These are phyloP conservation scores for Elaeis oleifera DNA, from an alignment of 202 grass and related monocot species.

Conservation along the genomic window DNA sequence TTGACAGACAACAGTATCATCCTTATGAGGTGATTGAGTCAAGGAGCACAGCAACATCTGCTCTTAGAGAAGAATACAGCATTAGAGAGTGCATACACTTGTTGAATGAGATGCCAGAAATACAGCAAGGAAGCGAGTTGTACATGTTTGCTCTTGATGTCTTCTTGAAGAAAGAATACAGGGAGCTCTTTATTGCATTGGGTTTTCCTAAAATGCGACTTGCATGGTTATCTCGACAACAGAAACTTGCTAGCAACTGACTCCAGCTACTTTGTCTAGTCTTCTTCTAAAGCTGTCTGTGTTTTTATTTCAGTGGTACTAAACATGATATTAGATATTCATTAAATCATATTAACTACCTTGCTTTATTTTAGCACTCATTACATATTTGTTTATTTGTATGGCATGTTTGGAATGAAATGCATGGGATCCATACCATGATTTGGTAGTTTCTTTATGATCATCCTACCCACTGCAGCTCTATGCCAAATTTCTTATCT, in stretches of 20 bases:
- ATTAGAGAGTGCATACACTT: constrained; percentile 1
- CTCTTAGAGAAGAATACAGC: background rate
- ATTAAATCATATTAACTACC: too few relatives aligned
- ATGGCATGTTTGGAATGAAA: too few relatives aligned
- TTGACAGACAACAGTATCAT: background rate
- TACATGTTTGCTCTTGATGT: background rate
- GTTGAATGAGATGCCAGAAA: constrained; percentile 1
- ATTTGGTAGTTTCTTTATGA: too few relatives aligned
- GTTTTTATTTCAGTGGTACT: too few relatives aligned
- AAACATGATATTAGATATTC: too few relatives aligned
- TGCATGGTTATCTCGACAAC: background rate
- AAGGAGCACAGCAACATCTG: background rate
- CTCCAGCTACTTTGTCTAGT: too few relatives aligned
- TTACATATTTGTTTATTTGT: too few relatives aligned
- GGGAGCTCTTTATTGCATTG: constrained; percentile 1
- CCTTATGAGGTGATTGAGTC: background rate
- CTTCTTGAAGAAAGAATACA: constrained; percentile 1
- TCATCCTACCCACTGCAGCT: too few relatives aligned
- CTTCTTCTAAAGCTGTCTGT: too few relatives aligned
- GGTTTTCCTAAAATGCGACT: background rate
- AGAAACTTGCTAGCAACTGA: background rate
- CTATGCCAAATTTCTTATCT: too few relatives aligned
- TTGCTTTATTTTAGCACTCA: too few relatives aligned
- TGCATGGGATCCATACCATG: too few relatives aligned
- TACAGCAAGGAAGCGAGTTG: constrained; percentile 1